Evolutionary conservation across 2,329 filamentous ascomycete genomes (phyloP).

Genomic region (Didymella sp.): DNA sequence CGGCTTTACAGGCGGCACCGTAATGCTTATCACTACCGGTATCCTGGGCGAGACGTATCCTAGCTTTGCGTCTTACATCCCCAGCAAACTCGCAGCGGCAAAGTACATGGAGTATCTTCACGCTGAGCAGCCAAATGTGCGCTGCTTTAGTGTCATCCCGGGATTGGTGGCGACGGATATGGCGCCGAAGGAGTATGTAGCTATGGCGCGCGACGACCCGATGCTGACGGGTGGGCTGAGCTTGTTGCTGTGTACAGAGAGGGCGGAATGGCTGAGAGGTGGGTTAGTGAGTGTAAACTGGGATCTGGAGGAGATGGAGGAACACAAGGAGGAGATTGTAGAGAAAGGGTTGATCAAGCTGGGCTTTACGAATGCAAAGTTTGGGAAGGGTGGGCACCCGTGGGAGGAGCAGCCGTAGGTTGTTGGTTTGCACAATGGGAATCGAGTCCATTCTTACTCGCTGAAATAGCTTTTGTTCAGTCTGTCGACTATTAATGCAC

Average conservation of each 20-base stretch:
- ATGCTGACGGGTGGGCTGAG: constrained; percentile 19
- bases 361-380: constrained; percentile 20
- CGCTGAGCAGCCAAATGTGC: background rate
- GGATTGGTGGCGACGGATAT: background rate
- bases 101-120: background rate
- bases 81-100: background rate
- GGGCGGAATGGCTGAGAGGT: constrained; percentile 22
- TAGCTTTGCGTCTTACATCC: background rate
- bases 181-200: background rate
- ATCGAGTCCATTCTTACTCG: background rate
- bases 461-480: background rate
- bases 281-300: constrained; percentile 29
- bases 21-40: background rate
- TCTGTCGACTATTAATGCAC: background rate
- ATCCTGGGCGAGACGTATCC: background rate
- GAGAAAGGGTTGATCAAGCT: constrained; percentile 34
- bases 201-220: constrained; percentile 10
- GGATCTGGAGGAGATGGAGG: constrained; percentile 40
- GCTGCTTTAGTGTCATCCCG: background rate
- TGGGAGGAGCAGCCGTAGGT: constrained; percentile 9
- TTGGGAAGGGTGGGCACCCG: constrained; percentile 22
- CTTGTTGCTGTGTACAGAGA: constrained; percentile 15
- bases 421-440: background rate
- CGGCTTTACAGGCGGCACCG: background rate
- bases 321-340: constrained; percentile 38